These are phyloP conservation scores for Candida koratica DNA, from an alignment of 805 yeast species.

Conservation along the genomic window DNA sequence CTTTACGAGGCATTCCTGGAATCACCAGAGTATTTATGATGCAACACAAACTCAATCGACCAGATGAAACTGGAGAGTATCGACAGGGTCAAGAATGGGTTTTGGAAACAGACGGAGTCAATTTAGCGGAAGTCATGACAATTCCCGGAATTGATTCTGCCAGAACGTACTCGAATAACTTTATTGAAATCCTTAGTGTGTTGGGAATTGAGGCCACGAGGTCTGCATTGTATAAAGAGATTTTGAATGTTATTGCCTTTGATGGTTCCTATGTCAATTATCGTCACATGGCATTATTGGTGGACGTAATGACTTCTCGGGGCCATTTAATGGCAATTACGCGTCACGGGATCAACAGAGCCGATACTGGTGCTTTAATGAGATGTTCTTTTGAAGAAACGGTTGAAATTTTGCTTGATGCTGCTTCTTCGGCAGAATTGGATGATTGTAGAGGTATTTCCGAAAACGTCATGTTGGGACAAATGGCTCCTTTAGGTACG, in stretches of 20 bases:
- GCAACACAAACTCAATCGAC: slow-evolving; percentile 70
- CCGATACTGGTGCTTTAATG: slow-evolving; percentile 98
- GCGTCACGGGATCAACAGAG: slow-evolving; percentile 98
- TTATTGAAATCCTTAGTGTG: slow-evolving; percentile 90
- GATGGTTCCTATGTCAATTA: slow-evolving; percentile 99
- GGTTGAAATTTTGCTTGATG: slow-evolving; percentile 94
- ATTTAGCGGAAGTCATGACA: slow-evolving; percentile 88
- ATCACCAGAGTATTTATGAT: slow-evolving; percentile 87
- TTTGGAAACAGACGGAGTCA: slow-evolving; percentile 97
- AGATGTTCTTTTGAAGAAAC: slow-evolving; percentile 99
- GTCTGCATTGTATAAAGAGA: slow-evolving; percentile 88
- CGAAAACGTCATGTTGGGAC: slow-evolving; percentile 95
- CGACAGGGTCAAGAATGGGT: slow-evolving; percentile 95
- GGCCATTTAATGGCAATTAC: slow-evolving; percentile 98
- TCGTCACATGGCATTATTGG: slow-evolving; percentile 95
- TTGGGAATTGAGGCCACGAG: slow-evolving; percentile 98
- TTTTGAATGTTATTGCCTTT: slow-evolving; percentile 94
- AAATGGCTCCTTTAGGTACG: slow-evolving; percentile 97
- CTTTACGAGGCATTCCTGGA: slow-evolving; percentile 93
- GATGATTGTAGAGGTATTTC: slow-evolving; percentile 99
- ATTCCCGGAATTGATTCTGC: slow-evolving; percentile 92
- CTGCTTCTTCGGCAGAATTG: slow-evolving; percentile 96
- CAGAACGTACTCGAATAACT: slow-evolving; percentile 92
- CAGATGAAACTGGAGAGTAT: slow-evolving; percentile 82
- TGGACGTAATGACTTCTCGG: slow-evolving; percentile 97